Percentiles rank a stretch among this genome's conserved stretches.
Evolutionary conservation across 192 early-diverging fungal genomes (phyloP).

Genomic region (Coemansia sp.): DNA sequence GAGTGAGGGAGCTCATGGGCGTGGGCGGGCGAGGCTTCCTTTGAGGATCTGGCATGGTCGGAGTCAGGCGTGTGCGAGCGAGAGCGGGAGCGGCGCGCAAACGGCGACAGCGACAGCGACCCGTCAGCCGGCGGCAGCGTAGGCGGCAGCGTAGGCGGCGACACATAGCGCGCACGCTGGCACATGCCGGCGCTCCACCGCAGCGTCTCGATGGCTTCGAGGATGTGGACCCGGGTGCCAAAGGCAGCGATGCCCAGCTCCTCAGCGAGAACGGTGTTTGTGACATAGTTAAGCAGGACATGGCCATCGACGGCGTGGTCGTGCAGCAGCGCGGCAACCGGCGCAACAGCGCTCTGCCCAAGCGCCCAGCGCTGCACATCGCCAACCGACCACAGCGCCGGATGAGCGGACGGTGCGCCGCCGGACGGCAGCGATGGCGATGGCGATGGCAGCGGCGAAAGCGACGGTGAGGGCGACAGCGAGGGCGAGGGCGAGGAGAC

Average conservation of each 20-base stretch:
- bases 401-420: slow-evolving; percentile 17
- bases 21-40: slow-evolving; percentile 30
- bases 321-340: slow-evolving; percentile 27
- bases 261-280: slow-evolving; percentile 49
- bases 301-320: slow-evolving; percentile 54
- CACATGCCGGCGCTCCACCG: slow-evolving; percentile 38
- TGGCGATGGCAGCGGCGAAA: slow-evolving; percentile 10
- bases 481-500: slow-evolving; percentile 8
- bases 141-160: slow-evolving; percentile 15
- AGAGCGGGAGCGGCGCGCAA: slow-evolving; percentile 8
- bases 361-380: slow-evolving; percentile 46
- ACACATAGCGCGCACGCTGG: slow-evolving; percentile 8
- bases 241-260: slow-evolving; percentile 53
- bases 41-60: slow-evolving; percentile 21
- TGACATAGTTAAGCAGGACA: slow-evolving; percentile 50
- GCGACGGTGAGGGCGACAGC: slow-evolving; percentile 13
- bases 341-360: slow-evolving; percentile 22
- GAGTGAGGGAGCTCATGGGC: slow-evolving; percentile 1
- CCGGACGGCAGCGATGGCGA: slow-evolving; percentile 5
- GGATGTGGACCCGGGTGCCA: slow-evolving; percentile 50
- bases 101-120: slow-evolving; percentile 6
- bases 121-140: slow-evolving; percentile 1
- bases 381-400: slow-evolving; percentile 39
- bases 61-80: slow-evolving; percentile 19
- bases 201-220: slow-evolving; percentile 53